These are phyloP conservation scores for Postia placenta DNA, from an alignment of 768 basidiomycete genomes.

Conservation along the genomic window DNA sequence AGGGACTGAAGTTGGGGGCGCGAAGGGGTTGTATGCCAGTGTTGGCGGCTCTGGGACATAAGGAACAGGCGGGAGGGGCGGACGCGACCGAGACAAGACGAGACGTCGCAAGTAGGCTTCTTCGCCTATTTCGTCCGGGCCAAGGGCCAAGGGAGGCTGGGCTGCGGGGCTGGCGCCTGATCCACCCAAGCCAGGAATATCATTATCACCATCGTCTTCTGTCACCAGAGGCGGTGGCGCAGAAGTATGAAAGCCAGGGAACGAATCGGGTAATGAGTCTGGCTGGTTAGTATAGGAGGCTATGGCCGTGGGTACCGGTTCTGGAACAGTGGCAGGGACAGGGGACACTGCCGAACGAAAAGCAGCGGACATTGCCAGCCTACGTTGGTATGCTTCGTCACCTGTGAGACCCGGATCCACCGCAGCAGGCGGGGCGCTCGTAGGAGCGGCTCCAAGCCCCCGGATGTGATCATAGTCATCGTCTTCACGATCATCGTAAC, in stretches of 20 bases:
- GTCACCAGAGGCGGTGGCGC: background rate
- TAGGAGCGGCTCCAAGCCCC: constrained; percentile 18
- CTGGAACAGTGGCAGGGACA: background rate
- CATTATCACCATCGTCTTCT: constrained; percentile 10
- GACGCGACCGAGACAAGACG: constrained; percentile 43
- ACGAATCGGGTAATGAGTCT: constrained; percentile 3
- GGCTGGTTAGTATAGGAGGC: constrained; percentile 5
- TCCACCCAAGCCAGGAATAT: constrained; percentile 12
- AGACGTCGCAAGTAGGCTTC: constrained; percentile 62
- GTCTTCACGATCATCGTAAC: constrained; percentile 44
- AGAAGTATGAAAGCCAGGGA: background rate
- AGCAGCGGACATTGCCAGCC: constrained; percentile 59
- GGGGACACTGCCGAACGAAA: constrained; percentile 11
- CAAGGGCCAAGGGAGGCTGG: constrained; percentile 8
- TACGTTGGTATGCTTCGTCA: constrained; percentile 76
- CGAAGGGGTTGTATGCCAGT: constrained; percentile 66
- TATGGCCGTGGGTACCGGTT: background rate
- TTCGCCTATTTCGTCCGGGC: constrained; percentile 43
- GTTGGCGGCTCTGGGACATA: constrained; percentile 40
- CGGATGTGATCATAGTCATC: constrained; percentile 41
- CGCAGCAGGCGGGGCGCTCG: constrained; percentile 27
- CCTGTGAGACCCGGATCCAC: constrained; percentile 50
- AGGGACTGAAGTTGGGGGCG: constrained; percentile 48
- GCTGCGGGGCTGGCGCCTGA: constrained; percentile 3
- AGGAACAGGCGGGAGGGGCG: constrained; percentile 19